phyloP scores from a whole-genome alignment of 2,329 filamentous ascomycete species.

The Esteya vermicola region DNA sequence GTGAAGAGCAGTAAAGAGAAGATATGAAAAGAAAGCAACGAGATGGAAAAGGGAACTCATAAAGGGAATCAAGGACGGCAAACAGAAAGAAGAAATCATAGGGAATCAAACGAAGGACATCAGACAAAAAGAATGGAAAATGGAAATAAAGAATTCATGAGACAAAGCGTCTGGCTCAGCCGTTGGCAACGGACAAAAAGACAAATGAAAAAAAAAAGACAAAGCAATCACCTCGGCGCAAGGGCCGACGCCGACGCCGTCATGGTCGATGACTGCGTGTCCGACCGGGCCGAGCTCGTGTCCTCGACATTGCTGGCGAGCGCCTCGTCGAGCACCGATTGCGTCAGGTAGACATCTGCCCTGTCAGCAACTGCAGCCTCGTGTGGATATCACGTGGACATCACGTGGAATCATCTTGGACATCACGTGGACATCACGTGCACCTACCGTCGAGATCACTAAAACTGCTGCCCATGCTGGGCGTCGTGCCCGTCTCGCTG shows the following conservation, averaged over 20 bases:
- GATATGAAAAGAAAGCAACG: not conserved
- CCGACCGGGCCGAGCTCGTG: not conserved
- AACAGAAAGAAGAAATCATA: not conserved
- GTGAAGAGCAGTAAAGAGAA: not conserved
- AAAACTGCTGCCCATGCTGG: conserved; percentile 74
- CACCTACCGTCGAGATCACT: conserved; percentile 63
- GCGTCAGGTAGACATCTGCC: not conserved
- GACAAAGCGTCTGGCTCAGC: not conserved
- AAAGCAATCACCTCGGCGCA: not conserved
- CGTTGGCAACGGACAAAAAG: not conserved
- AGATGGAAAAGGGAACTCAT: not conserved
- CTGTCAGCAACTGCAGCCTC: not conserved
- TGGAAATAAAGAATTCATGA: too few relatives aligned
- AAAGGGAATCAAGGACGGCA: not conserved
- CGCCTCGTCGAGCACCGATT: conserved; percentile 1
- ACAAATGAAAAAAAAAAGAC: too few relatives aligned
- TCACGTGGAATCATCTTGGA: not conserved
- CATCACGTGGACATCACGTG: not conserved
- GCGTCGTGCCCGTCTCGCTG: conserved; percentile 49
- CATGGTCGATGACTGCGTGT: not conserved
- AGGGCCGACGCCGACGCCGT: not conserved
- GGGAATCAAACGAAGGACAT: too few relatives aligned
- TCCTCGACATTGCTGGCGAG: conserved; percentile 1
- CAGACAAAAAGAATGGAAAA: too few relatives aligned
- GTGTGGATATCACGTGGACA: not conserved